A percentile compares a stretch with the other conserved stretches of the same genome.
phyloP scores from a whole-genome alignment of 495 filamentous ascomycete species.

The Haplographium delicatum region DNA sequence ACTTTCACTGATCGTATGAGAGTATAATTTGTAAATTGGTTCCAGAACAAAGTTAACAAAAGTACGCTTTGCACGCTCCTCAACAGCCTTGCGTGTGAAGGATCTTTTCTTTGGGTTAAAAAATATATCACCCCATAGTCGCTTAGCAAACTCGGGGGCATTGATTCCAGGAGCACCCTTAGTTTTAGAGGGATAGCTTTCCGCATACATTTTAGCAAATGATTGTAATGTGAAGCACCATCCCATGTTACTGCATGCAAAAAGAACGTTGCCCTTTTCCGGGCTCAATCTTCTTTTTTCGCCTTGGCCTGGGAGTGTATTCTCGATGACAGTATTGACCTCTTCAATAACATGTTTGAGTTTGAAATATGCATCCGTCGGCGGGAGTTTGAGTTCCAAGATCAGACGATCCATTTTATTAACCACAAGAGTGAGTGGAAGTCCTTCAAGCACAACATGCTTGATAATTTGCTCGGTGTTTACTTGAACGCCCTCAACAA shows the following conservation, averaged over 20 bases:
- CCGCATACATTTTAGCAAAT: slow-evolving; percentile 94
- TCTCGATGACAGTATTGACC: slow-evolving; percentile 93
- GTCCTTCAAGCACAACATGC: slow-evolving; percentile 83
- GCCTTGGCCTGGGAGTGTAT: slow-evolving; percentile 75
- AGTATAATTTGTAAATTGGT: slow-evolving; percentile 96
- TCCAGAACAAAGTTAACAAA: slow-evolving; percentile 96
- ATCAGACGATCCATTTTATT: slow-evolving; percentile 98
- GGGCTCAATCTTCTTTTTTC: slow-evolving; percentile 79
- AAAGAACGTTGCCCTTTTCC: slow-evolving; percentile 95
- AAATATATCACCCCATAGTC: slow-evolving; percentile 96
- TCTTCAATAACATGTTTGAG: slow-evolving; percentile 96
- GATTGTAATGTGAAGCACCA: slow-evolving; percentile 95
- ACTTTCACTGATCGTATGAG: slow-evolving; percentile 89
- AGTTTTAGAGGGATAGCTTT: slow-evolving; percentile 53
- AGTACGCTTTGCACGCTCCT: slow-evolving; percentile 73
- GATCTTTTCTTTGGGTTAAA: slow-evolving; percentile 86
- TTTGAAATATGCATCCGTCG: slow-evolving; percentile 97
- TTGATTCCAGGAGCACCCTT: slow-evolving; percentile 57
- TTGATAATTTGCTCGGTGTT: slow-evolving; percentile 97
- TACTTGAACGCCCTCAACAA: slow-evolving; percentile 95
- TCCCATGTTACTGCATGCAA: slow-evolving; percentile 86
- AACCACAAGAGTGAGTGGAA: slow-evolving; percentile 83
- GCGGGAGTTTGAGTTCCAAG: slow-evolving; percentile 89
- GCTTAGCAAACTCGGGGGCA: slow-evolving; percentile 65
- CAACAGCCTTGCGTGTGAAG: slow-evolving; percentile 81